A percentile compares a stretch with the other conserved stretches of the same genome.
phyloP scores from a whole-genome alignment of 257 asterid genomes.

The Solanum dulcamara region DNA sequence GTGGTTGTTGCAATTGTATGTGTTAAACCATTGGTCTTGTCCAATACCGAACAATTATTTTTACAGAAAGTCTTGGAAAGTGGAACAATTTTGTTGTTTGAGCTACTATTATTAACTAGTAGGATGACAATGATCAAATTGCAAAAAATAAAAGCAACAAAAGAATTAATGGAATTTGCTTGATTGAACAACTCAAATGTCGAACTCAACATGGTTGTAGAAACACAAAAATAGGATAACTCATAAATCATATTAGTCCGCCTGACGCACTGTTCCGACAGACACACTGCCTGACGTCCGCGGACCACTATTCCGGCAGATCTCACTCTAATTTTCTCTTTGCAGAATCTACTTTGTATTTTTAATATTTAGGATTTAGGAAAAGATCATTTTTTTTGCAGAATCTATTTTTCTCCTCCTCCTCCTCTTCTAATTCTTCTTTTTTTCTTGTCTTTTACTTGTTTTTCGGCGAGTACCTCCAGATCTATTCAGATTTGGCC shows the following conservation, averaged over 20 bases:
- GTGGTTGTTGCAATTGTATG: background rate
- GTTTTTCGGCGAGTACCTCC: too few relatives aligned
- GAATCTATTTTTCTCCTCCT: too few relatives aligned
- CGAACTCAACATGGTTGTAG: background rate
- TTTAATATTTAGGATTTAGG: too few relatives aligned
- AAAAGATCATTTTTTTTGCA: too few relatives aligned
- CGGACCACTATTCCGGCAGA: too few relatives aligned
- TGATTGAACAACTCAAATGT: constrained; percentile 1
- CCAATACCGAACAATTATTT: background rate
- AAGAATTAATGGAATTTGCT: background rate
- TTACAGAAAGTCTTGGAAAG: background rate
- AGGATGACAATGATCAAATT: background rate
- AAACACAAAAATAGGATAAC: background rate
- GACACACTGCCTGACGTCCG: too few relatives aligned
- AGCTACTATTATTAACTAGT: background rate
- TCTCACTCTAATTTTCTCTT: too few relatives aligned
- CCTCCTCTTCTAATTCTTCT: too few relatives aligned
- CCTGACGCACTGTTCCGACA: too few relatives aligned
- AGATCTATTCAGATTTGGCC: too few relatives aligned
- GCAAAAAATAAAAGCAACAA: background rate
- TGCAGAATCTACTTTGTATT: too few relatives aligned
- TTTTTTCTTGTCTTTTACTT: too few relatives aligned
- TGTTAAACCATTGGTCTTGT: background rate
- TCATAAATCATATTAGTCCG: background rate
- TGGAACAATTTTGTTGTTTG: background rate